These are phyloP conservation scores for Pseudohyphozyma bogoriensis DNA, from an alignment of 768 basidiomycete species.

Conservation along the genomic window DNA sequence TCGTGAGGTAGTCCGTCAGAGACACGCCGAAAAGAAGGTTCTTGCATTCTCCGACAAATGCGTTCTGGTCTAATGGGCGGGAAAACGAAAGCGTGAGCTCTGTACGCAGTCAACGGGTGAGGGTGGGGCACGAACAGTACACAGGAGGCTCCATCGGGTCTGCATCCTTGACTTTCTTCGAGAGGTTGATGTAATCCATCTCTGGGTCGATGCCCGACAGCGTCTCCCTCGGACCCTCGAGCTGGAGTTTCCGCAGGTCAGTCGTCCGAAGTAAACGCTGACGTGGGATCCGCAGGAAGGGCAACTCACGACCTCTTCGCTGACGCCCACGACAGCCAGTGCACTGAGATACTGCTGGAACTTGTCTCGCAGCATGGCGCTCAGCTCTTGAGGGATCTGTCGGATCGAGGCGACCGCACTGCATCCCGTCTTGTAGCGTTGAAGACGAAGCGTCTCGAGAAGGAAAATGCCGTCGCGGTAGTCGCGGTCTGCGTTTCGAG, in stretches of 20 bases:
- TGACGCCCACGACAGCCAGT: too few species aligned
- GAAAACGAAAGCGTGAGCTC: background rate
- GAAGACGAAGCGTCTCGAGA: slow-evolving; percentile 33
- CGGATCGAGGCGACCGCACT: background rate
- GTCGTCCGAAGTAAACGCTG: too few species aligned
- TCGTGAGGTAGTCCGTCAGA: slow-evolving; percentile 28
- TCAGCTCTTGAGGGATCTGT: background rate
- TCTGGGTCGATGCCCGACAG: slow-evolving; percentile 5
- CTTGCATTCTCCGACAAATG: slow-evolving; percentile 30
- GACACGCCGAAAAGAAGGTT: slow-evolving; percentile 30
- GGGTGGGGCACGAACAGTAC: slow-evolving; percentile 7
- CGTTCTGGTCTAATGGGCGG: slow-evolving; percentile 10
- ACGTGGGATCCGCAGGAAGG: too few species aligned
- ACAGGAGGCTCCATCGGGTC: slow-evolving; percentile 13
- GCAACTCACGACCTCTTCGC: too few species aligned
- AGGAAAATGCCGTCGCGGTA: slow-evolving; percentile 25
- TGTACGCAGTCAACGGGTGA: background rate
- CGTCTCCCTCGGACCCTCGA: too few species aligned
- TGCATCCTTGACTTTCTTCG: background rate
- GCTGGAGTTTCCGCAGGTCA: too few species aligned
- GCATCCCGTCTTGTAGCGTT: slow-evolving; percentile 15
- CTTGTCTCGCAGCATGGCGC: background rate
- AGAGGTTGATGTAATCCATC: slow-evolving; percentile 14
- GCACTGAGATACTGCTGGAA: too few species aligned
- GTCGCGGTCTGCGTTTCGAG: slow-evolving; percentile 24